Evolutionary conservation across 1,139 yeast species (phyloP), one percentile per base, ranked within the genome.

Genomic region (Suhomyces yuchorum): DNA sequence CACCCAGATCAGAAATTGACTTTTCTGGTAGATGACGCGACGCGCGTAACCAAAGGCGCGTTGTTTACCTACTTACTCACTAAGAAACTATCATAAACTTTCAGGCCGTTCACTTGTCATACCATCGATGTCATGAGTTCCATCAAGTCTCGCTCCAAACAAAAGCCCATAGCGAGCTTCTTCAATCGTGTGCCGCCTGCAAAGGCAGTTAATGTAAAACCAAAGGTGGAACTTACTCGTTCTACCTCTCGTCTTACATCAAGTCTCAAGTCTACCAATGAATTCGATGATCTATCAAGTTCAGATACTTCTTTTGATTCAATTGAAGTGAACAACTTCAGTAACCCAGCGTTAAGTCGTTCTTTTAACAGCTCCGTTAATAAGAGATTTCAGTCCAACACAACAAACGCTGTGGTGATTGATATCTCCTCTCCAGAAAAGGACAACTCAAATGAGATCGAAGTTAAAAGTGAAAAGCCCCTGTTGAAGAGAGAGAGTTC

Each of bases 231-330:
- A 18, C 46, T 50, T 5, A 37, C 49, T 23, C 37, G 51, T 9
- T 46, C 52, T 8, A 49, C 18, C 12, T 52, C 55, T 12, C 37
- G 45, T 15, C 47, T 52, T 5, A 45, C 56, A 4, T 39, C 38
- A 15, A 46, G 53, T 8, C 47, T 53, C 33, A 47, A 42, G 22
- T 33, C 51, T n/a, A 36, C 36, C 32, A 46, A 46, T 24, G 58
- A 51, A 36, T 56, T 56, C 34, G 59, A 55, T 15, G 58, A 55
- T 20, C n/a, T 49, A 12, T 44, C 53, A n/a, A 52, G 53, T 18
- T 53, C 59, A 6, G 57, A 56, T 35, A 53, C 58, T 19, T 56
- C 59, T n/a, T 47, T 41, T 23, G 60, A 55, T 32, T 47, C 54
- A 2, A 46, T 50, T 15, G 58, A 54, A 36, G 47, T 56, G 22